Evolutionary conservation across 805 yeast species (phyloP), one percentile per base, ranked within the genome.

Genomic region (Isabelozyma pseudorhagii): DNA sequence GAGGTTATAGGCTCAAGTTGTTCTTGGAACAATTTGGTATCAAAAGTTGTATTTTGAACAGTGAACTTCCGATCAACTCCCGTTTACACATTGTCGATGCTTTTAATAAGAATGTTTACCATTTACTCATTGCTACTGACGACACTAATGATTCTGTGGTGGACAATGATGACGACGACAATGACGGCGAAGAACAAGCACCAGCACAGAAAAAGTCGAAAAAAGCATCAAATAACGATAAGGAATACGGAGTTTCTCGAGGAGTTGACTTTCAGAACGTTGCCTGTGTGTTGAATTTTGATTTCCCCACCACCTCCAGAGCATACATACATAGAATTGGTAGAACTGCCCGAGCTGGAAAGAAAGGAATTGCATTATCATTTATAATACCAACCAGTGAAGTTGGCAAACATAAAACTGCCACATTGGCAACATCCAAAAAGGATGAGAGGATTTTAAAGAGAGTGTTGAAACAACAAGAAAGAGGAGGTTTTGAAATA

Each of bases 251-350:
- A 54, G 97, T 92, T 40, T 87, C 97, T 25, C 82, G 99, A 68
- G 99, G 99, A 62, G 96, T 94, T 39, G 99, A 94, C 70, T 94
- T 94, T 77, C 85, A 81, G 60, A 93, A 94, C 60, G 98, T 94
- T 51, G 94, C 97, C 8, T 94, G 98, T 72, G 99, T 94, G 7
- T 74, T 94, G 55, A 94, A 94, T 69, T 94, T 94, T 66, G 99
- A 94, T 65, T 74, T 94, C 58, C 99, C 99, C 40, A 80, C 89
- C 3, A 84, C 96, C 8, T 85, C 97, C 5, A 87, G 86, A 63
- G 82, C 96, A 3, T 94, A 94, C 64, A 85, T 90, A 29, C 99
- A 94, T 68, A 81, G 99, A 64, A 82, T 94, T 38, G 99, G 99
- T 46, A 84, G 99, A 74, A 94, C 99, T 4, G 99, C 99, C 5